Conservation (phyloP, 2,329 filamentous ascomycete species). For the Cytospora paraplurivora region DNA sequence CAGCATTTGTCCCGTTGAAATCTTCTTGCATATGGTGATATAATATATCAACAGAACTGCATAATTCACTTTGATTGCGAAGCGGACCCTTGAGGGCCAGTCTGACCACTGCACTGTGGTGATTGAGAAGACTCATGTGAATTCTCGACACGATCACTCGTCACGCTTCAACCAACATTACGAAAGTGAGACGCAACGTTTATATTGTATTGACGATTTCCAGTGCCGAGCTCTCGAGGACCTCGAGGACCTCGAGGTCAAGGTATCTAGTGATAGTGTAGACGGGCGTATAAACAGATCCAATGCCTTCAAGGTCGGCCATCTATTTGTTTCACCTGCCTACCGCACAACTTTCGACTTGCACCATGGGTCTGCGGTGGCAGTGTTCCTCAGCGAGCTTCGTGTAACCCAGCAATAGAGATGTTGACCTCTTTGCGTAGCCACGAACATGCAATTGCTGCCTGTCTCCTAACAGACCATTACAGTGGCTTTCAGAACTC, state of each 20-base stretch:
- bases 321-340: not conserved
- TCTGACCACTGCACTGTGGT: not conserved
- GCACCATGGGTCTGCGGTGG: not conserved
- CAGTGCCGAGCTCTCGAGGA: no score
- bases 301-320: not conserved
- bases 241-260: no score
- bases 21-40: not conserved
- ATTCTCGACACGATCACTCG: not conserved
- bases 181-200: not conserved
- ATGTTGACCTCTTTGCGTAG: not conserved
- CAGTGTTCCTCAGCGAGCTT: not conserved
- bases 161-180: not conserved
- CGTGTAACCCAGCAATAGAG: not conserved
- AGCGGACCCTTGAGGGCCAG: not conserved
- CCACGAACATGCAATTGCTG: not conserved
- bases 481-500: not conserved
- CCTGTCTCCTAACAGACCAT: not conserved
- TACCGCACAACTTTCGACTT: not conserved
- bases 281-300: not conserved
- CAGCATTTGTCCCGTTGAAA: not conserved
- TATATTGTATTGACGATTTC: not conserved
- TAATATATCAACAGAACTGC: constrained; percentile 7
- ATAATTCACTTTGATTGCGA: constrained; percentile 1
- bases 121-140: not conserved
- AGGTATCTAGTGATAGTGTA: not conserved